These are phyloP conservation scores for Helotiales sp. DNA, from an alignment of 2,329 filamentous ascomycete species.

Conservation along the genomic window DNA sequence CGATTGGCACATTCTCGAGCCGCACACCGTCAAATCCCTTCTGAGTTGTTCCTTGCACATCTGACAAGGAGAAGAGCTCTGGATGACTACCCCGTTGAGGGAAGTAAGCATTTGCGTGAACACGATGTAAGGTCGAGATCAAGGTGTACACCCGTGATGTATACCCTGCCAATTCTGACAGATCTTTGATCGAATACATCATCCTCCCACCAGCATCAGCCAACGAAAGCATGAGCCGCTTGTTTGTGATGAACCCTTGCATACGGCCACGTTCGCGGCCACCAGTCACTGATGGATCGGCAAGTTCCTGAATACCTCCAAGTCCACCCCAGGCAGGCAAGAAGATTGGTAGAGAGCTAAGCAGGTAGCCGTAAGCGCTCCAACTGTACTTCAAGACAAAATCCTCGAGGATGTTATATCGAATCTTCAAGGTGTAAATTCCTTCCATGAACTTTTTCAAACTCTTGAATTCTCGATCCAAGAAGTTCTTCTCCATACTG, in stretches of 20 bases:
- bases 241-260: constrained; percentile 99
- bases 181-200: constrained; percentile 99
- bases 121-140: constrained; percentile 90
- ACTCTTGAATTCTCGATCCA: constrained; percentile 90
- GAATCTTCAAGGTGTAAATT: constrained; percentile 96
- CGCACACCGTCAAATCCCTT: constrained; percentile 94
- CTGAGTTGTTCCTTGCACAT: constrained; percentile 91
- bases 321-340: constrained; percentile 90
- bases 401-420: constrained; percentile 98
- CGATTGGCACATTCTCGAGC: constrained; percentile 88
- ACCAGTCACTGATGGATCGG: constrained; percentile 48
- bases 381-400: constrained; percentile 98
- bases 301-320: constrained; percentile 69
- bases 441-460: constrained; percentile 97
- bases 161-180: constrained; percentile 92
- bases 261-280: constrained; percentile 81
- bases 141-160: constrained; percentile 95
- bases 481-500: constrained; percentile 89
- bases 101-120: constrained; percentile 87
- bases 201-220: constrained; percentile 95
- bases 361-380: constrained; percentile 94
- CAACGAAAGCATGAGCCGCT: constrained; percentile 94
- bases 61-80: constrained; percentile 85
- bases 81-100: constrained; percentile 63
- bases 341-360: constrained; percentile 92